Percentiles rank a stretch among this genome's conserved stretches.
phyloP scores from a whole-genome alignment of 1,284 basidiomycete species.

The Boletus coffeatus region DNA sequence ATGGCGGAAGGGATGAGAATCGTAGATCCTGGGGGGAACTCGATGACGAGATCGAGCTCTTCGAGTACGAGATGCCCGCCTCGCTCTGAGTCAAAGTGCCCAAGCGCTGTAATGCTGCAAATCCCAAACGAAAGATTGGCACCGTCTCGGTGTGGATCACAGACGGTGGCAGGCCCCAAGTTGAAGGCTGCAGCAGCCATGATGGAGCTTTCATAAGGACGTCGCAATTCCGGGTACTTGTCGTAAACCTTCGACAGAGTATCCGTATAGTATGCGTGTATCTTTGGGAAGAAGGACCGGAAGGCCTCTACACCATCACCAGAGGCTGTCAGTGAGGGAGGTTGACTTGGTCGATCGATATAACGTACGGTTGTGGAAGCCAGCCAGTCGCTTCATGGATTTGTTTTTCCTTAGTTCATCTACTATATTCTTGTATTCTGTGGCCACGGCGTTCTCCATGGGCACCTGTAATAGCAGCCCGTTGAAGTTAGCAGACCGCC shows the following conservation, averaged over 20 bases:
- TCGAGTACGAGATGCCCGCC: slow-evolving; percentile 12
- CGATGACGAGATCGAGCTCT: slow-evolving; percentile 4
- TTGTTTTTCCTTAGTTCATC: neutral
- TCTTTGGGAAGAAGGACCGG: slow-evolving; percentile 2
- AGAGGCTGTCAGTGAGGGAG: neutral
- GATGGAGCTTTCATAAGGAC: neutral
- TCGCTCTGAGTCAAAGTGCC: neutral
- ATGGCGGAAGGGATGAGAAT: neutral
- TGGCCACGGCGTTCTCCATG: neutral
- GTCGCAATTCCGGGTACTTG: neutral
- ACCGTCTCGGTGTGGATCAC: neutral
- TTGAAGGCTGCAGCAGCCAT: slow-evolving; percentile 11
- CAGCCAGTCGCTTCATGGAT: slow-evolving; percentile 1
- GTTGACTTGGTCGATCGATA: too few species aligned
- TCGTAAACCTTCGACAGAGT: neutral
- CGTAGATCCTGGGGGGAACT: slow-evolving; percentile 16
- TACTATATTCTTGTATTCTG: neutral
- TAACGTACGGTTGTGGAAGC: slow-evolving; percentile 8
- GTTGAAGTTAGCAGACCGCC: too few species aligned
- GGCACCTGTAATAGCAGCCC: neutral
- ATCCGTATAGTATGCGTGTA: neutral
- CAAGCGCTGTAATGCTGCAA: slow-evolving; percentile 8
- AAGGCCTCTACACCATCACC: neutral
- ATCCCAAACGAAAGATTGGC: slow-evolving; percentile 12
- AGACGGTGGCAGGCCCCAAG: neutral